Percentiles rank a stretch among this genome's conserved stretches.
These are phyloP conservation scores for Penicillium turbatum DNA, from an alignment of 495 filamentous ascomycete species.

Conservation along the genomic window DNA sequence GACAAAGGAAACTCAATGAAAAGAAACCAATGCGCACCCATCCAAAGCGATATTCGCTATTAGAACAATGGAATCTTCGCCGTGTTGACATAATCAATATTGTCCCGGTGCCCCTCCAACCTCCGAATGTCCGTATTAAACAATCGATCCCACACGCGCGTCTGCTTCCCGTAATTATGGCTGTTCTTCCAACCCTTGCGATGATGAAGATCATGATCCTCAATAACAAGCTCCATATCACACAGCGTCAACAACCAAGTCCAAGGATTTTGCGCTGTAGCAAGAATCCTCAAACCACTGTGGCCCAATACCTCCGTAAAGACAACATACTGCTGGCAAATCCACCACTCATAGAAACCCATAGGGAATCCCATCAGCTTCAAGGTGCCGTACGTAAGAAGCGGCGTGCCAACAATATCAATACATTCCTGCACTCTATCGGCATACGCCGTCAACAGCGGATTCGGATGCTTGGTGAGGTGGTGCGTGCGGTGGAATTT, in stretches of 20 bases:
- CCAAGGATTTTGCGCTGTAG: constrained; percentile 26
- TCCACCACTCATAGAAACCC: constrained; percentile 42
- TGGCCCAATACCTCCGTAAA: constrained; percentile 36
- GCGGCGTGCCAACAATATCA: constrained; percentile 33
- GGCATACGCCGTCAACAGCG: constrained; percentile 33
- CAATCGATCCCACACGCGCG: constrained; percentile 38
- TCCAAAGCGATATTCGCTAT: neutral
- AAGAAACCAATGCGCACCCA: no score
- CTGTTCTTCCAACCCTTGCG: constrained; percentile 41
- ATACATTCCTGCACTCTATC: constrained; percentile 38
- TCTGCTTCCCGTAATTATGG: constrained; percentile 40
- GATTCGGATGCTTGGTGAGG: constrained; percentile 39
- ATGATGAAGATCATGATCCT: constrained; percentile 40
- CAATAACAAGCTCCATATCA: constrained; percentile 34
- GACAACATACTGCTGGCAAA: constrained; percentile 37
- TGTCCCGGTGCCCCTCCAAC: constrained; percentile 25
- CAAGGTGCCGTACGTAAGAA: constrained; percentile 33
- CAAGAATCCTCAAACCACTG: constrained; percentile 32
- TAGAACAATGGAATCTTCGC: constrained; percentile 31
- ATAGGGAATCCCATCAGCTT: constrained; percentile 32
- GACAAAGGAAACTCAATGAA: no score
- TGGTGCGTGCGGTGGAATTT: constrained; percentile 42
- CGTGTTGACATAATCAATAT: constrained; percentile 32
- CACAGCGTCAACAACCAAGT: constrained; percentile 26
- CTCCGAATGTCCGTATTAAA: constrained; percentile 35